Percentiles rank a stretch among this genome's conserved stretches.
phyloP scores from a whole-genome alignment of 2,329 filamentous ascomycete species.

The Pleoardoris graminearum region DNA sequence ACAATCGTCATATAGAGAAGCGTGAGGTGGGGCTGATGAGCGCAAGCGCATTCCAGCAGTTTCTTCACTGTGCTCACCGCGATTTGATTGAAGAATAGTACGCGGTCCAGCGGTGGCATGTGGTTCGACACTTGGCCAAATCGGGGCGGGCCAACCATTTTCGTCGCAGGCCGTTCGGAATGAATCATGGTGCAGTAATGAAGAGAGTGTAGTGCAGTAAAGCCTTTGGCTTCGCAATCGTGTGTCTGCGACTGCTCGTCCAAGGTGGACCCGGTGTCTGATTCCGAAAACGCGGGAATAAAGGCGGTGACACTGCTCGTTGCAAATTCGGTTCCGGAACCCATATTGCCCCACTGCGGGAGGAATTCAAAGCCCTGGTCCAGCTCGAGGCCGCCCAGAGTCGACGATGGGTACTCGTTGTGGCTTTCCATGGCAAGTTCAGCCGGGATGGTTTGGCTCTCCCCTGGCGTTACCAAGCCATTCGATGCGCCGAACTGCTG shows the following conservation, averaged over 20 bases:
- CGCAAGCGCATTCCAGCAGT: conserved; percentile 2
- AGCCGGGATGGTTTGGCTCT: too few species aligned
- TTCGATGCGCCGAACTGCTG: too few species aligned
- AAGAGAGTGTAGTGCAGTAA: conserved; percentile 1
- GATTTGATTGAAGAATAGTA: neutral
- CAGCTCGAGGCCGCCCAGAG: too few species aligned
- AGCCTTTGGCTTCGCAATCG: conserved; percentile 7
- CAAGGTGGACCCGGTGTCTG: neutral
- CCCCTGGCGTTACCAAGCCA: too few species aligned
- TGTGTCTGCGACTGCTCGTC: neutral
- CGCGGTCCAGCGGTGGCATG: neutral
- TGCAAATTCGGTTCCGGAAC: neutral
- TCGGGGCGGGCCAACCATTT: neutral
- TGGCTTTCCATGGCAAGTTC: too few species aligned
- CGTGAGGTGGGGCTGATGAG: conserved; percentile 4
- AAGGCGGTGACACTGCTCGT: neutral
- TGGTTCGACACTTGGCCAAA: neutral
- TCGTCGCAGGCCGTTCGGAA: neutral
- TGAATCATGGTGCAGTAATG: neutral
- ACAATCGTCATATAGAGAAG: conserved; percentile 2
- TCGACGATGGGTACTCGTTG: too few species aligned
- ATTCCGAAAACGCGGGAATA: neutral
- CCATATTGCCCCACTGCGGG: too few species aligned
- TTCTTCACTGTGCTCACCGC: neutral
- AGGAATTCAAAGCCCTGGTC: too few species aligned